Evolutionary conservation across 192 early-diverging fungal species (phyloP), one percentile per base, ranked within the genome.

Genomic region (Spizellomyces sp.): DNA sequence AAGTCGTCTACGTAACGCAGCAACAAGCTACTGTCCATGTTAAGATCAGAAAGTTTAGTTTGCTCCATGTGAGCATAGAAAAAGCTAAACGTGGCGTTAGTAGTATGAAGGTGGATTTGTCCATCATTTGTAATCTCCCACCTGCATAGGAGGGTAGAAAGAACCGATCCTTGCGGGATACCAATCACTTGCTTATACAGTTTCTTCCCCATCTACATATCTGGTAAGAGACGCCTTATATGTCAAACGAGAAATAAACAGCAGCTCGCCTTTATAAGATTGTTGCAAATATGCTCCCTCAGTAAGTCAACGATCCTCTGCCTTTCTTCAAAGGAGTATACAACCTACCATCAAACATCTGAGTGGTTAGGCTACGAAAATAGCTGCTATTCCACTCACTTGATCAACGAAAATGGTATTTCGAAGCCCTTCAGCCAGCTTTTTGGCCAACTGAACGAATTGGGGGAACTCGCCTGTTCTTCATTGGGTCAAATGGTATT

Each of bases 81-180:
- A 57, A 95, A 83, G 72, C 89, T 91, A 58, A 41, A 14, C 45
- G 48, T 14, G 41, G 66, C 22, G 19, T 21, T 73, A 22, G 9
- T 17, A 48, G 9, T 52, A 27, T 60, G 0, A 2, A 36, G n/a
- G n/a, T 4, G 21, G 22, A 4, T 64, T 45, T 12, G 50, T 54
- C 4, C 27, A 14, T 61, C 10, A 22, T 10, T 10, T 41, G 14
- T 12, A 41, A 14, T 36, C 9, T 19, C 58, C 36, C 43, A 92
- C 89, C 83, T 93, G 91, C 96, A 98, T 59, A 98, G 84, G 6
- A 95, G 58, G 45, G 90, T 83, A 0, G 96, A 98, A 19, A 98
- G 73, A 21, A 90, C 78, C 5, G 94, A 96, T 0, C 96, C 96
- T 74, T 98, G 96, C 4, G 96, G 96, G 43, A 98, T 95, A 5